These are phyloP conservation scores for Glycine soja DNA, from an alignment of 306 rosid species.

Conservation along the genomic window DNA sequence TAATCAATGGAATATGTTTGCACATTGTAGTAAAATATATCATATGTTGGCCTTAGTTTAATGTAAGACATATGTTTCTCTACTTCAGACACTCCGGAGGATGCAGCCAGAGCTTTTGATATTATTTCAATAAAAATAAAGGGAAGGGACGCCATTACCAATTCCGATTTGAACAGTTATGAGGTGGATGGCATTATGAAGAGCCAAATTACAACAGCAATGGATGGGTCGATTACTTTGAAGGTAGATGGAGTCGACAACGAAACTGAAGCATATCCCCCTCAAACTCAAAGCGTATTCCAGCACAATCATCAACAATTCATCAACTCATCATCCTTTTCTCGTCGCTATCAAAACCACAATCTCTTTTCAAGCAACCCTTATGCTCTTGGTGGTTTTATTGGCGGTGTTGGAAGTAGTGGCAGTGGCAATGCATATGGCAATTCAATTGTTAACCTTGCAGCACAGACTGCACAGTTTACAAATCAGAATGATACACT, in stretches of 20 bases:
- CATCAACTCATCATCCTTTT: too few species aligned
- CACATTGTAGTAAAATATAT: background rate
- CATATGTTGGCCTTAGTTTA: background rate
- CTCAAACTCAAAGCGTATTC: background rate
- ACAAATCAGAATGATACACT: background rate
- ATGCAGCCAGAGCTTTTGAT: slow-evolving; percentile 41
- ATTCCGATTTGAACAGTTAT: slow-evolving; percentile 11
- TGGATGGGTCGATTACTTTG: background rate
- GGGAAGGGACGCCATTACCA: slow-evolving; percentile 22
- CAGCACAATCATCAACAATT: too few species aligned
- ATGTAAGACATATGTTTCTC: background rate
- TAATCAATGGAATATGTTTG: background rate
- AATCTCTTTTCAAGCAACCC: background rate
- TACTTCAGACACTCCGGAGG: slow-evolving; percentile 29
- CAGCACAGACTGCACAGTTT: background rate
- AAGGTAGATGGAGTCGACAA: background rate
- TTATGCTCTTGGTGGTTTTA: background rate
- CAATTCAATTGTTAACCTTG: background rate
- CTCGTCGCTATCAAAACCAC: background rate
- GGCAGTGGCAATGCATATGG: too few species aligned
- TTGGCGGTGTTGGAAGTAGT: background rate
- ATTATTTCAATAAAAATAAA: slow-evolving; percentile 9
- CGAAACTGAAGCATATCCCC: background rate
- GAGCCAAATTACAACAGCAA: background rate
- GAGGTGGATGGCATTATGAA: background rate